These are phyloP conservation scores for Boletus sp. DNA, from an alignment of 768 basidiomycete species.

Conservation along the genomic window DNA sequence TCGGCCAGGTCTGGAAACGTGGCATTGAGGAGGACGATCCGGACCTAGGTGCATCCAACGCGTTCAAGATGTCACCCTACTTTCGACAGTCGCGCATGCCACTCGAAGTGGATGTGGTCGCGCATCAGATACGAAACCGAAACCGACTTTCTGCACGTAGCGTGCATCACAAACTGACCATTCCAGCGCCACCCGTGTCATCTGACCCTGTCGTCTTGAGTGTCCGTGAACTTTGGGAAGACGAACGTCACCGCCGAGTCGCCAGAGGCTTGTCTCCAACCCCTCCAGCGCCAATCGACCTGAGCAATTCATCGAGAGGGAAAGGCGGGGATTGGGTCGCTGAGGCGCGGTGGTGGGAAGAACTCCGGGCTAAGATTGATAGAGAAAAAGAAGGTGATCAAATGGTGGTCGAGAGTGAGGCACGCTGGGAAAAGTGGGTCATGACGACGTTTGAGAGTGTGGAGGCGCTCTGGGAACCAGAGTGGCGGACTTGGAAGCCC, in stretches of 20 bases:
- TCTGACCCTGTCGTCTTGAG: conserved; percentile 78
- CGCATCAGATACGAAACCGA: conserved; percentile 87
- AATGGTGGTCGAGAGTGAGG: conserved; percentile 19
- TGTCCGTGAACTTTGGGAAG: conserved; percentile 94
- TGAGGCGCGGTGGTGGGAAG: conserved; percentile 74
- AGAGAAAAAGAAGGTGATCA: conserved; percentile 34
- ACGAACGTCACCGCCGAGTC: conserved; percentile 76
- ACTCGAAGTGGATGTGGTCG: conserved; percentile 81
- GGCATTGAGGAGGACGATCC: conserved; percentile 31
- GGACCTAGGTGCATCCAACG: conserved; percentile 5
- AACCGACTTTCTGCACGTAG: conserved; percentile 57
- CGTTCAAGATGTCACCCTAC: conserved; percentile 53
- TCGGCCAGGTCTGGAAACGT: conserved; percentile 64
- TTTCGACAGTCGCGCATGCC: conserved; percentile 63
- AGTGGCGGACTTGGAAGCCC: conserved; percentile 59
- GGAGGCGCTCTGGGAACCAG: conserved; percentile 77
- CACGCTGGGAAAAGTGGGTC: conserved; percentile 67
- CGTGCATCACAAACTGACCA: conserved; percentile 59
- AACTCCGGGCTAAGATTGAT: conserved; percentile 60
- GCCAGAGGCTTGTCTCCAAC: conserved; percentile 68
- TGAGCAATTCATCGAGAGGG: conserved; percentile 58
- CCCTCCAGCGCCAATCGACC: conserved; percentile 68
- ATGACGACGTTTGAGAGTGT: conserved; percentile 90
- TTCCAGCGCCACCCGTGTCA: conserved; percentile 51
- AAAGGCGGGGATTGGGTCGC: conserved; percentile 63